A percentile compares a stretch with the other conserved stretches of the same genome.
Evolutionary conservation across 768 basidiomycete species (phyloP).

Genomic region (Amanita pallidorosea): DNA sequence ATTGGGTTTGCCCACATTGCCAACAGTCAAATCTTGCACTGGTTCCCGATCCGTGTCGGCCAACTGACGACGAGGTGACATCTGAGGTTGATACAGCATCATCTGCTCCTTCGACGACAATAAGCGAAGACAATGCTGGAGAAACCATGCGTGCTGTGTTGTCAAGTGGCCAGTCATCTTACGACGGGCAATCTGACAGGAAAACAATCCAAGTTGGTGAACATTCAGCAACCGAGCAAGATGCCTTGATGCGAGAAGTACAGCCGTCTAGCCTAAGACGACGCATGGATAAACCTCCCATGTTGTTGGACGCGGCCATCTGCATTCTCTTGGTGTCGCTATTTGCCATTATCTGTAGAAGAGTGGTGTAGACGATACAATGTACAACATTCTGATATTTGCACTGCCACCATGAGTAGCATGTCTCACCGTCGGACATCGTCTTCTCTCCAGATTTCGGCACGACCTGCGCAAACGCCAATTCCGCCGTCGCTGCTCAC

Average conservation of each 20-base stretch:
- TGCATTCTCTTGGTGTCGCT: slow-evolving; percentile 60
- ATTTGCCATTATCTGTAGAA: slow-evolving; percentile 56
- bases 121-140: neutral
- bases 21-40: slow-evolving; percentile 53
- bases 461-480: slow-evolving; percentile 27
- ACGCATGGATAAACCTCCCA: slow-evolving; percentile 34
- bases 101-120: neutral
- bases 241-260: neutral
- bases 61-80: neutral
- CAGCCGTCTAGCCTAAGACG: neutral
- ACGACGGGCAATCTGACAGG: neutral
- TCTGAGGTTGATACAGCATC: neutral
- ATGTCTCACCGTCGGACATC: neutral
- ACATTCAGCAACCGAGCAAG: neutral
- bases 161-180: neutral
- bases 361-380: slow-evolving; percentile 41
- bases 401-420: neutral
- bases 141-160: neutral
- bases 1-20: slow-evolving; percentile 75
- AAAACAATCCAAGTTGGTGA: neutral
- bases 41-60: slow-evolving; percentile 52
- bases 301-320: slow-evolving; percentile 66
- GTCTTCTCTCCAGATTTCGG: slow-evolving; percentile 26
- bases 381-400: no score
- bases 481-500: slow-evolving; percentile 48